A percentile compares a stretch with the other conserved stretches of the same genome.
Conservation (phyloP, 2,329 filamentous ascomycete genomes). For the Neodidymelliopsis sp. region DNA sequence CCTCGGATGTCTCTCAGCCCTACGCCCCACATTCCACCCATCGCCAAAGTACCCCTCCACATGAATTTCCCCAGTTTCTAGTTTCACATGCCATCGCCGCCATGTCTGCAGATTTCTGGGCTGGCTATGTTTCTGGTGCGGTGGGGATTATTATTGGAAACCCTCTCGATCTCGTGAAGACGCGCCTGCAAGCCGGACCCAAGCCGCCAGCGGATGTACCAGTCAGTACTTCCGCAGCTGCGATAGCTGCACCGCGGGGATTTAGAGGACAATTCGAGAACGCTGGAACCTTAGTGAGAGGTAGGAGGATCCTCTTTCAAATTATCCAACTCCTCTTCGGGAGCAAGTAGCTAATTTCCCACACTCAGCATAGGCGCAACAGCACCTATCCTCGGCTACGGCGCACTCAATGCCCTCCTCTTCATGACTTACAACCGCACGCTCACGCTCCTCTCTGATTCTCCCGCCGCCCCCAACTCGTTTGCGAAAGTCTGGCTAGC, state of each 20-base stretch:
- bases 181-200: conserved; percentile 75
- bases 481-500: conserved; percentile 78
- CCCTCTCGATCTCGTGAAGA: conserved; percentile 81
- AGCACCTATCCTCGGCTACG: conserved; percentile 87
- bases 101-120: conserved; percentile 93
- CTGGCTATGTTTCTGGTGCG: conserved; percentile 87
- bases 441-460: conserved; percentile 65
- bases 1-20: conserved; percentile 25
- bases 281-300: conserved; percentile 47
- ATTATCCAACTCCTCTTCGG: neutral
- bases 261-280: conserved; percentile 47
- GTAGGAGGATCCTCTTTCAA: conserved; percentile 24
- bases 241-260: conserved; percentile 19
- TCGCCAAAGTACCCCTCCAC: conserved; percentile 23
- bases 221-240: conserved; percentile 16
- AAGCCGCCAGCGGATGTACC: conserved; percentile 22
- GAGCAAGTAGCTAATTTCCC: conserved; percentile 7
- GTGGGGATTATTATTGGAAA: conserved; percentile 89
- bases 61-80: conserved; percentile 2
- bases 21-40: conserved; percentile 18
- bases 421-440: conserved; percentile 91
- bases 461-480: conserved; percentile 44
- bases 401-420: conserved; percentile 86
- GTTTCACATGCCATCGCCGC: conserved; percentile 12
- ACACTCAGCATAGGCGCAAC: conserved; percentile 67